Percentiles rank a stretch among this genome's conserved stretches.
These are phyloP conservation scores for Euphorbia corollata DNA, from an alignment of 441 rosid genomes.

Conservation along the genomic window DNA sequence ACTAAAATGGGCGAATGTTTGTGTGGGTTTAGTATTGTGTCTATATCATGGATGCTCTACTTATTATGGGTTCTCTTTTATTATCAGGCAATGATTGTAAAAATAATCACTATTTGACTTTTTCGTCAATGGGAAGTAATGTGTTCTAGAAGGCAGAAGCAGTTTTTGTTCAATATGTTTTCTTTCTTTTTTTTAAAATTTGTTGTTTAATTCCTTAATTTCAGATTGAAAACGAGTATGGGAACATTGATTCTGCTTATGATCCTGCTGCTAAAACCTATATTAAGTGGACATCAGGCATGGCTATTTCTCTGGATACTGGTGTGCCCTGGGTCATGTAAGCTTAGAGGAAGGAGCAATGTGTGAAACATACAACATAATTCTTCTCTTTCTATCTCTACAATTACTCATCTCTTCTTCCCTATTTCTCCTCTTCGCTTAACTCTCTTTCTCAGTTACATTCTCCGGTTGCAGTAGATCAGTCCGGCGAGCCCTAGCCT, in stretches of 20 bases:
- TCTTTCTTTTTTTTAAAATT: neutral
- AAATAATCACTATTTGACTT: slow-evolving; percentile 15
- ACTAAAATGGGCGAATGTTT: too few relatives aligned
- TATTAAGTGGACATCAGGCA: slow-evolving; percentile 69
- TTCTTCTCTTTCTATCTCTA: too few relatives aligned
- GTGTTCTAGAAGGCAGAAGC: slow-evolving; percentile 13
- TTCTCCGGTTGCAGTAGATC: too few relatives aligned
- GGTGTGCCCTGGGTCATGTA: slow-evolving; percentile 94
- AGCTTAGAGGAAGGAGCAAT: too few relatives aligned
- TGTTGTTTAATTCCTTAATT: slow-evolving; percentile 7
- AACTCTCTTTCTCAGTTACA: too few relatives aligned
- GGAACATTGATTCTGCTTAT: slow-evolving; percentile 63
- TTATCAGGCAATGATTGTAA: slow-evolving; percentile 18
- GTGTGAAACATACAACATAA: too few relatives aligned
- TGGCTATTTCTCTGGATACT: slow-evolving; percentile 46
- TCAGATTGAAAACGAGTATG: slow-evolving; percentile 94
- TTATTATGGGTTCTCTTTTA: slow-evolving; percentile 19
- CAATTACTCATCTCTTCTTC: too few relatives aligned
- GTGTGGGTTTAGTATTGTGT: slow-evolving; percentile 7
- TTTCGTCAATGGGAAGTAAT: slow-evolving; percentile 8
- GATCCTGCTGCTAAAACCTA: slow-evolving; percentile 50
- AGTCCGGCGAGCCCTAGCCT: too few relatives aligned
- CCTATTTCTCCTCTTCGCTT: too few relatives aligned
- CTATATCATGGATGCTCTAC: slow-evolving; percentile 1
- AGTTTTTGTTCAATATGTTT: neutral